phyloP scores from a whole-genome alignment of 148 eudicot species.

The Nepenthes gracilis region DNA sequence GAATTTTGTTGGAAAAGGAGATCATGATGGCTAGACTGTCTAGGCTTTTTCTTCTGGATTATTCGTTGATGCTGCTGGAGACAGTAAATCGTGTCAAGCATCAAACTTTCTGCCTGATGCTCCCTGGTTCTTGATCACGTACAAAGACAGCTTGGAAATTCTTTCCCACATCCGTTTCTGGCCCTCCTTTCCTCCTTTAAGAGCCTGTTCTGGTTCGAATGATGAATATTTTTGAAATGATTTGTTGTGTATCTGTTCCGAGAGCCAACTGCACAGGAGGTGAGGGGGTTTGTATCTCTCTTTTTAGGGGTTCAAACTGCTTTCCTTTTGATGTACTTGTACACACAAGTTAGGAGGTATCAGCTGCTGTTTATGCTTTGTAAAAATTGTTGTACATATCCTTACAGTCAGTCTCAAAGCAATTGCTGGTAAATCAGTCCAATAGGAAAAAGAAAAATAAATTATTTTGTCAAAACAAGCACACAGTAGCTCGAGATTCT shows the following conservation, averaged over 20 bases:
- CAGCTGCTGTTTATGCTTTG: no score
- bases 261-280: constrained; percentile 46
- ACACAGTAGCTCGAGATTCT: no score
- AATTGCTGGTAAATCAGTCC: no score
- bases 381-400: no score
- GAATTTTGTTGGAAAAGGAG: constrained; percentile 33
- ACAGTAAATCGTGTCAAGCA: constrained; percentile 1
- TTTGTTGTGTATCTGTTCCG: constrained; percentile 59
- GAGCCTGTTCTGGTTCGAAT: constrained; percentile 12
- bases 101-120: constrained; percentile 8
- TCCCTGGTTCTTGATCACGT: constrained; percentile 2
- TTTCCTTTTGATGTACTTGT: no score
- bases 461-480: no score
- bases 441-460: no score
- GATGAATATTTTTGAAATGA: constrained; percentile 31
- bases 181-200: constrained; percentile 7
- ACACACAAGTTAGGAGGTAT: no score
- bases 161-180: constrained; percentile 10
- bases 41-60: constrained; percentile 1
- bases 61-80: not conserved
- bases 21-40: constrained; percentile 30
- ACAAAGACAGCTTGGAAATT: constrained; percentile 7
- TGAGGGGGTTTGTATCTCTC: no score
- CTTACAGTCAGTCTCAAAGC: no score
- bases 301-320: no score